These are phyloP conservation scores for Bolboschoenus planiculmis DNA, from an alignment of 176 grass and related monocot species.

Conservation along the genomic window DNA sequence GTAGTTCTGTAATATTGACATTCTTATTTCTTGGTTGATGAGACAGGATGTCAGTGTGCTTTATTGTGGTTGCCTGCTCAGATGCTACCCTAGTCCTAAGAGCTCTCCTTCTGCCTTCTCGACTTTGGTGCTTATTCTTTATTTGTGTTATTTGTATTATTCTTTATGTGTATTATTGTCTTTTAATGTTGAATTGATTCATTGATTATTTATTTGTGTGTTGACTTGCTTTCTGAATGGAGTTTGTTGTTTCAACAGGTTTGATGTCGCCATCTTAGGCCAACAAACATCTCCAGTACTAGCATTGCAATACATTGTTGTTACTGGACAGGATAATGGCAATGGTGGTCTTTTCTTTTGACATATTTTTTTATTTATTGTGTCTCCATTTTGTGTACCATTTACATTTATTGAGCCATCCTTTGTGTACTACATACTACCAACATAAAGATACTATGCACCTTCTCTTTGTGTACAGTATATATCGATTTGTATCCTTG, in stretches of 20 bases:
- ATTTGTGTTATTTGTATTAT: slow-evolving; percentile 9
- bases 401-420: neutral
- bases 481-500: neutral
- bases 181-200: neutral
- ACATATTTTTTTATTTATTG: slow-evolving; percentile 10
- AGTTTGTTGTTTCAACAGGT: slow-evolving; percentile 47
- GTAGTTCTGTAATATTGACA: slow-evolving; percentile 9
- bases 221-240: slow-evolving; percentile 25
- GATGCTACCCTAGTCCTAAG: slow-evolving; percentile 70
- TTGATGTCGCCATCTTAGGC: slow-evolving; percentile 79
- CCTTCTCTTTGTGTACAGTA: neutral
- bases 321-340: slow-evolving; percentile 30
- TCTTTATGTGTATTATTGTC: neutral
- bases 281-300: slow-evolving; percentile 65
- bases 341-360: neutral
- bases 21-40: slow-evolving; percentile 5
- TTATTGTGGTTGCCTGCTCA: slow-evolving; percentile 79
- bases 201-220: neutral
- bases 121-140: slow-evolving; percentile 55
- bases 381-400: neutral
- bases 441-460: neutral
- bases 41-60: slow-evolving; percentile 69
- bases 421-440: neutral
- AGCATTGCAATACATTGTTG: slow-evolving; percentile 52
- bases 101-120: slow-evolving; percentile 90